Percentiles rank a stretch among this genome's conserved stretches.
Evolutionary conservation across 495 filamentous ascomycete species (phyloP).

Genomic region (Pyronema domesticum): DNA sequence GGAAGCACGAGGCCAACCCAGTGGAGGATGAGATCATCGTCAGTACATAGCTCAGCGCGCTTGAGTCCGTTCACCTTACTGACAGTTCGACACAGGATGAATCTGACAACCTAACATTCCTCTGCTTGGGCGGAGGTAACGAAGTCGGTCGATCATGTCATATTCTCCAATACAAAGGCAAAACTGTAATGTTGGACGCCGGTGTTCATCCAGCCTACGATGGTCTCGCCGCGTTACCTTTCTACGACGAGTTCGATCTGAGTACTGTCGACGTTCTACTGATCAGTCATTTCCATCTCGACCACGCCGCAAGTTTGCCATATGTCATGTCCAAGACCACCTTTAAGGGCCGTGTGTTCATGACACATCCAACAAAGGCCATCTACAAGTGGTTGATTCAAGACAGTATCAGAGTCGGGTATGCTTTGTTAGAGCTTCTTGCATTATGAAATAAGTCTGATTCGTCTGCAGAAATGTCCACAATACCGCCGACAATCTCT

Average conservation of each 20-base stretch:
- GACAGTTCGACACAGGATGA: constrained; percentile 12
- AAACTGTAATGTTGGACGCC: constrained; percentile 97
- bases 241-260: constrained; percentile 96
- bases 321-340: constrained; percentile 97
- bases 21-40: constrained; percentile 24
- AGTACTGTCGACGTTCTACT: constrained; percentile 92
- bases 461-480: constrained; percentile 17
- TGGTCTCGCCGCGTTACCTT: constrained; percentile 78
- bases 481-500: constrained; percentile 35
- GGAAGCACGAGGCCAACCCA: constrained; percentile 27
- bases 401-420: constrained; percentile 77
- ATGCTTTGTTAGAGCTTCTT: constrained; percentile 7
- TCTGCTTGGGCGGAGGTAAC: constrained; percentile 85
- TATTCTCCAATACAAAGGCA: constrained; percentile 96
- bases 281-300: constrained; percentile 97
- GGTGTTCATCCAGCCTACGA: constrained; percentile 96
- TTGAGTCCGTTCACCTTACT: background rate
- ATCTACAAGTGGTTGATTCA: constrained; percentile 99
- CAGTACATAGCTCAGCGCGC: background rate
- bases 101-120: constrained; percentile 77
- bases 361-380: constrained; percentile 97
- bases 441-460: background rate
- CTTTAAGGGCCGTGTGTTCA: constrained; percentile 90
- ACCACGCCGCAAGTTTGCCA: constrained; percentile 88
- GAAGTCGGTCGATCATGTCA: constrained; percentile 96